Evolutionary conservation across 2,329 filamentous ascomycete species (phyloP).

Genomic region (Truncatella angustata): DNA sequence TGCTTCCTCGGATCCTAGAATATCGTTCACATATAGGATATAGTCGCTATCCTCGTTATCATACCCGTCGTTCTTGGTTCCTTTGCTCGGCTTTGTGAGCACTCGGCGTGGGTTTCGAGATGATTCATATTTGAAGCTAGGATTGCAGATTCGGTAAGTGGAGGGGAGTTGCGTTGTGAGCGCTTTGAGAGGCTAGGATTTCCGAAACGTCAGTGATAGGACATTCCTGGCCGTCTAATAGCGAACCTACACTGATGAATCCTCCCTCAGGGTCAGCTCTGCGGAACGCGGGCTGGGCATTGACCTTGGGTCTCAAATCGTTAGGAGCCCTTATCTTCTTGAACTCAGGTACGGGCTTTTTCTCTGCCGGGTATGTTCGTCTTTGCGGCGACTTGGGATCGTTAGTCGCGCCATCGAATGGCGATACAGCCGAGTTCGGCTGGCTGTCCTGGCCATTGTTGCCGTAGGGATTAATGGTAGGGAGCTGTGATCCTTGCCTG

Average conservation of each 20-base stretch:
- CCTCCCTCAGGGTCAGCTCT: constrained; percentile 95
- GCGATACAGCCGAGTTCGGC: constrained; percentile 67
- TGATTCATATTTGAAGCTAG: constrained; percentile 97
- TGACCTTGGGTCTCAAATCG: constrained; percentile 81
- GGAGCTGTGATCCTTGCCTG: constrained; percentile 63
- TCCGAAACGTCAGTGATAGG: constrained; percentile 10
- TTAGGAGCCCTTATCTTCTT: constrained; percentile 69
- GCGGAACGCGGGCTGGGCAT: constrained; percentile 83
- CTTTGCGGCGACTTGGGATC: constrained; percentile 59
- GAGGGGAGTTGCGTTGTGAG: constrained; percentile 89
- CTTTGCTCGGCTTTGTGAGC: constrained; percentile 97
- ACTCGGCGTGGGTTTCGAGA: constrained; percentile 94
- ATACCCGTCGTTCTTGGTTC: constrained; percentile 96
- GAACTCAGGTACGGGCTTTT: constrained; percentile 83
- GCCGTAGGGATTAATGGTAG: constrained; percentile 69
- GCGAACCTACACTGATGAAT: constrained; percentile 81
- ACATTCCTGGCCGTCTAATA: background rate
- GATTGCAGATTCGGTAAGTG: constrained; percentile 98
- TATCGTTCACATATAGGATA: constrained; percentile 98
- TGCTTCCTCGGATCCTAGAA: constrained; percentile 93
- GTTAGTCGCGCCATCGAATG: constrained; percentile 63
- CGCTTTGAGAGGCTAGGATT: constrained; percentile 80
- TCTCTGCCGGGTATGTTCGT: constrained; percentile 41
- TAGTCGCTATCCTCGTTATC: constrained; percentile 99
- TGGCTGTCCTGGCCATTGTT: constrained; percentile 69